These are phyloP conservation scores for Phytophthora syringae DNA, from an alignment of 352 stramenopile species.

Conservation along the genomic window DNA sequence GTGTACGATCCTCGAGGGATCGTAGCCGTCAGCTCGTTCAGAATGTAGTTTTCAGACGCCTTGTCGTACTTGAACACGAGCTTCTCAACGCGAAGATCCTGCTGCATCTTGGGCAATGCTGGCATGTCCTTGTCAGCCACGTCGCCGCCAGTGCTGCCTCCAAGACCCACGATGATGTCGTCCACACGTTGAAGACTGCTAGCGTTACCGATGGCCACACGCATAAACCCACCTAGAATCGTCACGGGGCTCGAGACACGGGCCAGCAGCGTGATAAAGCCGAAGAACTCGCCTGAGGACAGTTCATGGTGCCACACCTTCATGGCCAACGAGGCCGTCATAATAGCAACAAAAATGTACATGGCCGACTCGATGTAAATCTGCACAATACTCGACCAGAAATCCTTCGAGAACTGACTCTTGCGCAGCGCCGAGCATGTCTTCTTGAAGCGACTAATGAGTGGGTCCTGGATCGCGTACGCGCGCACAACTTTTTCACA, in stretches of 20 bases:
- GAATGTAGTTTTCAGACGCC: constrained; percentile 79
- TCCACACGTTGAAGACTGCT: constrained; percentile 88
- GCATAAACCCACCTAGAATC: constrained; percentile 88
- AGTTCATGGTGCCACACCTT: constrained; percentile 84
- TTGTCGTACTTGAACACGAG: constrained; percentile 91
- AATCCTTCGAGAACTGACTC: constrained; percentile 90
- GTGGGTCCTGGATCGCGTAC: constrained; percentile 84
- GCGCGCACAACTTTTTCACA: constrained; percentile 90
- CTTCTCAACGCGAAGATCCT: constrained; percentile 79
- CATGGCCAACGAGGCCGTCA: constrained; percentile 84
- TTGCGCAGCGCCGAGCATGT: constrained; percentile 70
- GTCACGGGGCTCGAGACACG: constrained; percentile 87
- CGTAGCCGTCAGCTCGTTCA: constrained; percentile 73
- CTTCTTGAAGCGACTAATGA: constrained; percentile 76
- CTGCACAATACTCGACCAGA: constrained; percentile 90
- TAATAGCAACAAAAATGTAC: constrained; percentile 91
- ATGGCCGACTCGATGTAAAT: constrained; percentile 92
- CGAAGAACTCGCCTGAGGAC: constrained; percentile 83
- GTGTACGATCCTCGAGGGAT: constrained; percentile 86
- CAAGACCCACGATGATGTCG: constrained; percentile 81
- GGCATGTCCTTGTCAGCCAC: constrained; percentile 74
- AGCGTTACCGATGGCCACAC: constrained; percentile 88
- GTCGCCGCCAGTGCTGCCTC: constrained; percentile 38
- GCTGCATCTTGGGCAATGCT: constrained; percentile 82
- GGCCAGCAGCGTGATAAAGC: constrained; percentile 78